Conservation (phyloP, 78 protist genomes). For the Chrysochromulina parva region DNA sequence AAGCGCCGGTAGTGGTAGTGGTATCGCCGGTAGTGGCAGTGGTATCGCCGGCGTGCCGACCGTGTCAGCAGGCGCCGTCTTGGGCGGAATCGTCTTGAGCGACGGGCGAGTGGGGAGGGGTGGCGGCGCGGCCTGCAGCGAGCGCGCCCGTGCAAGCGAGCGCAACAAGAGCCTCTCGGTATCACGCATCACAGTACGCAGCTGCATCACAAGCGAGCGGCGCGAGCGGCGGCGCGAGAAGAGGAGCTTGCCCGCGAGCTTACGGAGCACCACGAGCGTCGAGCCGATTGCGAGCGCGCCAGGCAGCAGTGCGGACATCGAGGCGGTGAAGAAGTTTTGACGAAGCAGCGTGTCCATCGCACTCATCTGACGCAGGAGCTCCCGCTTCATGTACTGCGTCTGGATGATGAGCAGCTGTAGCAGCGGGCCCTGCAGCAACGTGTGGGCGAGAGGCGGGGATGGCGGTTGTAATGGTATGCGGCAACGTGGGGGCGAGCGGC, state of each 20-base stretch:
- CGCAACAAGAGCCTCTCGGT: background rate
- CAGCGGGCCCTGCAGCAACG: background rate
- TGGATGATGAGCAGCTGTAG: constrained; percentile 22
- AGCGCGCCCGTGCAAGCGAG: background rate
- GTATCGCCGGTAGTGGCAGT: too few species aligned
- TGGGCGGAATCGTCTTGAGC: too few species aligned
- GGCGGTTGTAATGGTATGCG: too few species aligned
- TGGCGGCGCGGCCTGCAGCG: too few species aligned
- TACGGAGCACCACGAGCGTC: background rate
- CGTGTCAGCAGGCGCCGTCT: too few species aligned
- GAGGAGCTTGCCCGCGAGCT: background rate
- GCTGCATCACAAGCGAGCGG: background rate
- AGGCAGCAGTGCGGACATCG: background rate
- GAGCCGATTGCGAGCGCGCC: background rate
- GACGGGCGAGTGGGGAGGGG: too few species aligned
- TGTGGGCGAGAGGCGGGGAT: too few species aligned
- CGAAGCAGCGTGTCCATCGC: background rate
- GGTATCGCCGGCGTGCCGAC: too few species aligned
- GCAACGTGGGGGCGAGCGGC: too few species aligned
- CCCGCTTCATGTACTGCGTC: constrained; percentile 27
- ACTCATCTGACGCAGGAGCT: background rate
- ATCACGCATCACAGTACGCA: background rate
- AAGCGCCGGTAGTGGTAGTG: too few species aligned
- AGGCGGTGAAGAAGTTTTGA: background rate
- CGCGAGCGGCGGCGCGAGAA: constrained; percentile 6